phyloP scores from a whole-genome alignment of 2,329 filamentous ascomycete species.

The Neobulgaria alba region DNA sequence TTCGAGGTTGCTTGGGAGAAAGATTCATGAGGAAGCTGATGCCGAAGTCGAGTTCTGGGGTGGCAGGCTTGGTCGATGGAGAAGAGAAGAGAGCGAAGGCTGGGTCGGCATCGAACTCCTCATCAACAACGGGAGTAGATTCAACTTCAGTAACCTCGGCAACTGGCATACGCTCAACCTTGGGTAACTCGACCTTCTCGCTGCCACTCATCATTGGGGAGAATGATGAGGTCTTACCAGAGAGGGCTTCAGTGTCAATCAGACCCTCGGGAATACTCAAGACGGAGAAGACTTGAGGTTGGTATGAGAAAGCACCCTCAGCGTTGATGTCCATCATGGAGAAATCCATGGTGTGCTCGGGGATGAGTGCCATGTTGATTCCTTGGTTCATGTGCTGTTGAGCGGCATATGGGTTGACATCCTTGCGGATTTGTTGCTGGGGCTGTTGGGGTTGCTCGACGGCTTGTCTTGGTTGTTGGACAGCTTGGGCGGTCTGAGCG shows the following conservation, averaged over 20 bases:
- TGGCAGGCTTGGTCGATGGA: slow-evolving; percentile 17
- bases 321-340: slow-evolving; percentile 57
- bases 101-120: slow-evolving; percentile 35
- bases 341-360: slow-evolving; percentile 70
- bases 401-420: slow-evolving; percentile 52
- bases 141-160: slow-evolving; percentile 21
- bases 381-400: slow-evolving; percentile 50
- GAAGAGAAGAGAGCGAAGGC: slow-evolving; percentile 53
- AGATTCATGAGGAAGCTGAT: slow-evolving; percentile 45
- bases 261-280: slow-evolving; percentile 49
- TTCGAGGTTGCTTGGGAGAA: slow-evolving; percentile 51
- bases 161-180: slow-evolving; percentile 34
- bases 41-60: slow-evolving; percentile 32
- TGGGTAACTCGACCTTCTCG: slow-evolving; percentile 40
- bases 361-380: slow-evolving; percentile 75
- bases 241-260: slow-evolving; percentile 55
- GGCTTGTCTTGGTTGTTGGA: slow-evolving; percentile 29
- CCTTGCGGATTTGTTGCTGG: slow-evolving; percentile 51
- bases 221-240: slow-evolving; percentile 58
- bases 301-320: slow-evolving; percentile 46
- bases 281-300: slow-evolving; percentile 66
- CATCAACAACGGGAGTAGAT: background rate
- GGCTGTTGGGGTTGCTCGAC: slow-evolving; percentile 37
- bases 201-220: slow-evolving; percentile 34
- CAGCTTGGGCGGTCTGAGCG: slow-evolving; percentile 28